Base-by-base conservation (phyloP, 208 protist species). In the Acanthamoeba polyphaga region DNA sequence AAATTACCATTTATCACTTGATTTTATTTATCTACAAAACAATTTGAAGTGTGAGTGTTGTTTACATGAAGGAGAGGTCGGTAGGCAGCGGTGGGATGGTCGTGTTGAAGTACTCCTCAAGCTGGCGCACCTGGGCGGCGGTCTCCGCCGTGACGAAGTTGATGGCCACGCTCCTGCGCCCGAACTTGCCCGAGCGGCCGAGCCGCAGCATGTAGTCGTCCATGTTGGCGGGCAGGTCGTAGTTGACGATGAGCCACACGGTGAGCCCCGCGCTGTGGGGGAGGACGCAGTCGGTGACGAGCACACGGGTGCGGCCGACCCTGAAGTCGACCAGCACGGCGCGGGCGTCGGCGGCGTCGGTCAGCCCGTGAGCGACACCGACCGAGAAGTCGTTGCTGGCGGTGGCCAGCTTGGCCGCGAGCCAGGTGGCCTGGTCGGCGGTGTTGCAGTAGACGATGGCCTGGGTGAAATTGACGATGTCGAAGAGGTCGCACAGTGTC, bases 111-210 rank as follows among this genome's bases (percentile, higher is more conserved):
- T 99, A 99, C 82, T 99, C 98, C 98, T 99, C 99, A 95, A 99
- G 99, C 94, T 99, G 99, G 94, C 98, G 97, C 64, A 99, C 97
- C 76, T 98, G 97, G 90, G 98, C 98, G 43, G 99, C 98, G 95
- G 99, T 99, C 78, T 99, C 98, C 84, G 97, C 97, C n/a, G 98
- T 99, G 53, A 99, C 99, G 96, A 99, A 99, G 98, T 99, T 99
- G 97, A 99, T 99, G 55, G 99, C 99, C 87, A 99, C 99, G 98
- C 99, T 99, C 97, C 99, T 99, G 94, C 99, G 98, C 78, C 74
- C 74, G 98, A 96, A 99, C 98, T 95, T 98, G 99, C 97, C 99
- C 96, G 88, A 96, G 93, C 97, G 76, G 92, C 97, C 97, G 70
- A 98, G 97, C 58, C 97, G 82, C 82, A 98, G 98, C 51, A 98